Conservation (phyloP, 805 yeast genomes). For the Hanseniaspora nectarophila region DNA sequence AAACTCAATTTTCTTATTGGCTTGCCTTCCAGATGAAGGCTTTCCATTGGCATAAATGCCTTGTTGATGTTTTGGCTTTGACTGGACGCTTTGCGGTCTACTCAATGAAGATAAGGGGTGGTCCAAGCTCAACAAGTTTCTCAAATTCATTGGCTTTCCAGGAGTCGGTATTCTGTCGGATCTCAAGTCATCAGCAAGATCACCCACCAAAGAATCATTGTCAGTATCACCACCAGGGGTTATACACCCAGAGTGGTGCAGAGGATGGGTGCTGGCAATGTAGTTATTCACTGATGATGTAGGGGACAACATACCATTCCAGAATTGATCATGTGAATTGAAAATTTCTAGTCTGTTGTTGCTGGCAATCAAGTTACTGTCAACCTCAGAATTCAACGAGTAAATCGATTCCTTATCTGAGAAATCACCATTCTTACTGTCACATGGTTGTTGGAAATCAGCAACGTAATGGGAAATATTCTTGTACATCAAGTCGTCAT, state of each 20-base stretch:
- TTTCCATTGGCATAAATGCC: not conserved
- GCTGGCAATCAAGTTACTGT: not conserved
- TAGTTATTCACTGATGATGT: not conserved
- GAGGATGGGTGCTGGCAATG: not conserved
- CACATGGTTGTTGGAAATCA: not conserved
- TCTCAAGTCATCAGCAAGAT: not conserved
- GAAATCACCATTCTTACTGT: not conserved
- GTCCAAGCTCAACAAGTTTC: not conserved
- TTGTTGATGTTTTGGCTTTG: not conserved
- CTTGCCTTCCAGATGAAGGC: not conserved
- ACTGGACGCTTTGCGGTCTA: not conserved
- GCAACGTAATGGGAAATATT: slow-evolving; percentile 16
- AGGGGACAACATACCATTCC: not conserved
- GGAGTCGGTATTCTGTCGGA: not conserved
- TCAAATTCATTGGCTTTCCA: not conserved
- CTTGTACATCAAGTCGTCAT: slow-evolving; percentile 26
- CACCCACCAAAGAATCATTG: not conserved
- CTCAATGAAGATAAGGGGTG: not conserved
- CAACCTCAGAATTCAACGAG: slow-evolving; percentile 1
- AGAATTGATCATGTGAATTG: not conserved
- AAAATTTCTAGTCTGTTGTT: not conserved
- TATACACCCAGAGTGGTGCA: not conserved
- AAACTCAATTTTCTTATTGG: slow-evolving; percentile 20
- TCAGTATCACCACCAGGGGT: not conserved
- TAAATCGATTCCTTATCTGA: not conserved